Conservation (phyloP, 1,284 basidiomycete species). For the Microbotryum lychnidis-dioicae region DNA sequence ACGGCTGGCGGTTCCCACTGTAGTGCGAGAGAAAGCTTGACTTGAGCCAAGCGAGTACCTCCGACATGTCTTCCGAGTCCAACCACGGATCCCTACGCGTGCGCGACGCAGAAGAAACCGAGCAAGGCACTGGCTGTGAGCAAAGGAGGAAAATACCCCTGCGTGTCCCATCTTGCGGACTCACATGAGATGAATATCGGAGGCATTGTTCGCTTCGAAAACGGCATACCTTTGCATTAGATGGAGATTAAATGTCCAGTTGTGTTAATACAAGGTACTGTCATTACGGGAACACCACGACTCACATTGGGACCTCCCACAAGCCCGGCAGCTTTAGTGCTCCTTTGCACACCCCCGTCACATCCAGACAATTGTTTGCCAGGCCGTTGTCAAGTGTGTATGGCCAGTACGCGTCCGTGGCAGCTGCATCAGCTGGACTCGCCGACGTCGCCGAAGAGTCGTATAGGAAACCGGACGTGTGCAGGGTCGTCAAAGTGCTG, state of each 20-base stretch:
- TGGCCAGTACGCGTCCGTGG: constrained; percentile 56
- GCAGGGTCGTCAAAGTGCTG: constrained; percentile 26
- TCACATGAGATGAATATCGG: constrained; percentile 20
- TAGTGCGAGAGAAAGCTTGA: constrained; percentile 64
- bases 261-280: background rate
- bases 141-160: constrained; percentile 42
- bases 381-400: constrained; percentile 46
- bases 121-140: too few species aligned
- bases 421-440: constrained; percentile 57
- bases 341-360: constrained; percentile 57
- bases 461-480: constrained; percentile 43
- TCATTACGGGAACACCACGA: background rate
- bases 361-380: constrained; percentile 64
- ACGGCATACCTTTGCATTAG: constrained; percentile 14
- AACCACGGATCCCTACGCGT: constrained; percentile 71
- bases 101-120: too few species aligned
- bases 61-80: constrained; percentile 48
- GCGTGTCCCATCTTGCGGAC: too few species aligned
- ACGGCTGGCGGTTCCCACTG: constrained; percentile 64
- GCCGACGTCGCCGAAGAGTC: constrained; percentile 60
- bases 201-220: background rate
- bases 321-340: constrained; percentile 64
- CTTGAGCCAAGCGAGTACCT: constrained; percentile 63
- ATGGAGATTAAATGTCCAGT: background rate
- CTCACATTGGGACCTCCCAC: constrained; percentile 70